phyloP scores from a whole-genome alignment of 108 stramenopile genomes.

The Tribonema minus region DNA sequence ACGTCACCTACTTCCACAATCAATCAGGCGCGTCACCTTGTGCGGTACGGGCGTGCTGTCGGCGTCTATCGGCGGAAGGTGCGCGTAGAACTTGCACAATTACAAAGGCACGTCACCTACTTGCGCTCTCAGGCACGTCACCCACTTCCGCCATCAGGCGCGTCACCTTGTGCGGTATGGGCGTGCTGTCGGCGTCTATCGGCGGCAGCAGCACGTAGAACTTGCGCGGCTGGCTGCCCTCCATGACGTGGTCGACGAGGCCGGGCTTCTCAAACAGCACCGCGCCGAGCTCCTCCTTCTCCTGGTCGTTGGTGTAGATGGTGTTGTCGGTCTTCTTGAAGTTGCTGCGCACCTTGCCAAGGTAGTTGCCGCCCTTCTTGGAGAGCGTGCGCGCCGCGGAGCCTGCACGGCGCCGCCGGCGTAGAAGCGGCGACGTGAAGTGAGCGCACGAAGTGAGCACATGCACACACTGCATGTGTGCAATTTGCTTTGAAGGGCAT shows the following conservation, averaged over 20 bases:
- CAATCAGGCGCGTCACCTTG: too few relatives aligned
- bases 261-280: conserved; percentile 58
- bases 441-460: too few relatives aligned
- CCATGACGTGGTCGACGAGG: conserved; percentile 57
- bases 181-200: conserved; percentile 29
- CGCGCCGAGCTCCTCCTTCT: conserved; percentile 62
- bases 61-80: conserved; percentile 50
- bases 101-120: too few relatives aligned
- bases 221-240: conserved; percentile 66
- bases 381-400: too few relatives aligned
- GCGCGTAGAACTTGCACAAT: conserved; percentile 63
- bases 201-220: conserved; percentile 58
- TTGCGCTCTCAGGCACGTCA: neutral
- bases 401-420: too few relatives aligned
- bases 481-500: too few relatives aligned
- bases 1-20: too few relatives aligned
- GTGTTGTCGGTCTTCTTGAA: conserved; percentile 53
- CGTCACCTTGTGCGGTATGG: conserved; percentile 16
- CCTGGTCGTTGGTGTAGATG: conserved; percentile 42
- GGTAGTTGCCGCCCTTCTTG: conserved; percentile 68
- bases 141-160: neutral
- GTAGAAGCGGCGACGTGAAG: too few relatives aligned
- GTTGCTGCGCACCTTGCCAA: conserved; percentile 61
- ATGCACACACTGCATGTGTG: too few relatives aligned
- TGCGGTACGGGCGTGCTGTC: conserved; percentile 22